Base-by-base conservation (phyloP, 2,329 filamentous ascomycete genomes). In the Cercospora sojina region DNA sequence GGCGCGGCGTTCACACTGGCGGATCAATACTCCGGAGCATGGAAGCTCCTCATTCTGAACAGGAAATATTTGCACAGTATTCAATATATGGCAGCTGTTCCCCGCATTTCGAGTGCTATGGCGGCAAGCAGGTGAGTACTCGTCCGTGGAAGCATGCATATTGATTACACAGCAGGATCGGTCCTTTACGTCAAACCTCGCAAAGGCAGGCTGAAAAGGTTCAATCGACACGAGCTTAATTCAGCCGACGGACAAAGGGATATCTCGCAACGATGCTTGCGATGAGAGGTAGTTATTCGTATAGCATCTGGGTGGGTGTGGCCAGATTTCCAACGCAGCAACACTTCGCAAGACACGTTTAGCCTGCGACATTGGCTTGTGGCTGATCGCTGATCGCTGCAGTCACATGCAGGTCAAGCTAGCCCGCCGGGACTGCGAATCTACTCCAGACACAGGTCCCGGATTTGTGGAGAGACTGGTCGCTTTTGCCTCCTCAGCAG, bases 1-100 rank as follows among this genome's bases (percentile, higher is more conserved):
- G 57, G 58, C 58, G 58, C 29, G 58, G 58, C 58, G 58, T 60
- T 60, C 38, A 49, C 58, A 49, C 58, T 31, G 58, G 58, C 20
- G 58, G 27, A 32, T 31, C 38, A 60, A 60, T 60, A 60, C 58
- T 38, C 53, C 23, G 53, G 29, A 35, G 53, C 58, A 27, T 60
- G 38, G 23, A 47, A 59, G 29, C 18, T 31, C 4, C 10, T 49
- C 41, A 60, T 60, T 16, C 49, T 49, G 58, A 31, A 32, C 38
- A 43, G 57, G 56, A 59, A 59, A 53, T 53, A 25, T 53, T 53
- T 53, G 47, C 47, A 53, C 47, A 53, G 47, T 53, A 53, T 53
- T 12, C 23, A 53, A 13, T 27, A 53, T 53, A 51, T 51, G 47
- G 47, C 47, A 51, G 20, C 47, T 23, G 13, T 53, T 53, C 16